Base-by-base conservation (phyloP, 129 eudicot species). In the Calendula officinalis region DNA sequence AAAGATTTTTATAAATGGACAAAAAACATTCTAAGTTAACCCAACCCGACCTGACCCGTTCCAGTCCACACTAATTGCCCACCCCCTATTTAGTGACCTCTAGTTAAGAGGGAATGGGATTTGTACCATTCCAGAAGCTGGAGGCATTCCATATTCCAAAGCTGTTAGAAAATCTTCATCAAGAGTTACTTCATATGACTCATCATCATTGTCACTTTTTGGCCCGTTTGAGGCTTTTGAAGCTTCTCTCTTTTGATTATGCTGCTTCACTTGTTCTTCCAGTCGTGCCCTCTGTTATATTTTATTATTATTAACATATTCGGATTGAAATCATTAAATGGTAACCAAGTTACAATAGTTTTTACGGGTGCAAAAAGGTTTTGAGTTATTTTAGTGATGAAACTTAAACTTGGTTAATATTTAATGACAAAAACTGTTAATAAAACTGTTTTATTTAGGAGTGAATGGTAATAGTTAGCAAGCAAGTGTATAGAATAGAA, bases 81-180 rank as follows among this genome's bases (percentile, higher is more conserved):
- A 1, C 9, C n/a, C 49, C 4, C 37, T 3, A n/a, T 13, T 35
- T 0, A 34, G 62, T 33, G 41, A 56, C 42, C 15, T 50, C 39
- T 32, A 74, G 40, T 42, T 30, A 67, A 56, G 8, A 36, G 17
- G 37, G 50, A 51, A 5, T 42, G 15, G 61, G 5, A 41, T 34
- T 40, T 64, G 22, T 88, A 92, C 98, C 99, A 92, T 85, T 81
- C 99, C 99, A 44, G 99, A 92, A 77, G 99, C 99, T 3, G 99
- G 99, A 65, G 99, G 99, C 99, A 92, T 92, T 46, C 99, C 99
- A 47, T 92, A 92, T 67, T 92, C 99, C 39, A 92, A 62, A 43
- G 99, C 99, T 22, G 96, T 92, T 35, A 92, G 32, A 72, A 92
- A 92, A 67, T 92, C 99, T 74, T 92, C 99, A 70, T 92, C 99